Conservation (phyloP, 139 green algal genomes). For the Chlamydomonas schloesseri region DNA sequence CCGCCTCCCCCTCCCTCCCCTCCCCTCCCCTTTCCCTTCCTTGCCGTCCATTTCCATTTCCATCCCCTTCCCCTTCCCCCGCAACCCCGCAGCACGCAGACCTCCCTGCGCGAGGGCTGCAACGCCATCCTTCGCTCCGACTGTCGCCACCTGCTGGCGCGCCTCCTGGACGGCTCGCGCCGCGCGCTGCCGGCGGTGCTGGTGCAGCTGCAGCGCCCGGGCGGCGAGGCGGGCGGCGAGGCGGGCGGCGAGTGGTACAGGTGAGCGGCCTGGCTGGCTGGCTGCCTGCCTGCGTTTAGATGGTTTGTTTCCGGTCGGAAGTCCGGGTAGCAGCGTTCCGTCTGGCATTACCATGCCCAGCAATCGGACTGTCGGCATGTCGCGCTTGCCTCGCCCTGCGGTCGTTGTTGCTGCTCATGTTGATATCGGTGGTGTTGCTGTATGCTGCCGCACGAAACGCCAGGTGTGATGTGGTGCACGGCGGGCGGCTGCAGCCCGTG, state of each 20-base stretch:
- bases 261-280: neutral
- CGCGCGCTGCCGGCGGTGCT: conserved; percentile 8
- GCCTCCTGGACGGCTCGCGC: conserved; percentile 45
- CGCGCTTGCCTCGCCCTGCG: too few species aligned
- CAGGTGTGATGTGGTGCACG: conserved; percentile 34
- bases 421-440: too few species aligned
- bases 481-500: neutral
- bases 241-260: conserved; percentile 30
- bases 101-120: conserved; percentile 88
- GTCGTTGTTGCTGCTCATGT: too few species aligned
- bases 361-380: too few species aligned
- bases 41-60: neutral
- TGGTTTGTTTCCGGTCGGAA: neutral
- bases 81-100: conserved; percentile 57
- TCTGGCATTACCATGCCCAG: too few species aligned
- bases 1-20: too few species aligned
- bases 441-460: too few species aligned
- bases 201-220: neutral
- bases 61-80: neutral
- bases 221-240: neutral
- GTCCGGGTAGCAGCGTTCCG: too few species aligned
- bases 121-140: conserved; percentile 89
- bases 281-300: too few species aligned
- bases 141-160: conserved; percentile 71
- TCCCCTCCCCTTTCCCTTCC: neutral